Conservation (phyloP, 805 yeast species). For the Pichia thaimueangensis region DNA sequence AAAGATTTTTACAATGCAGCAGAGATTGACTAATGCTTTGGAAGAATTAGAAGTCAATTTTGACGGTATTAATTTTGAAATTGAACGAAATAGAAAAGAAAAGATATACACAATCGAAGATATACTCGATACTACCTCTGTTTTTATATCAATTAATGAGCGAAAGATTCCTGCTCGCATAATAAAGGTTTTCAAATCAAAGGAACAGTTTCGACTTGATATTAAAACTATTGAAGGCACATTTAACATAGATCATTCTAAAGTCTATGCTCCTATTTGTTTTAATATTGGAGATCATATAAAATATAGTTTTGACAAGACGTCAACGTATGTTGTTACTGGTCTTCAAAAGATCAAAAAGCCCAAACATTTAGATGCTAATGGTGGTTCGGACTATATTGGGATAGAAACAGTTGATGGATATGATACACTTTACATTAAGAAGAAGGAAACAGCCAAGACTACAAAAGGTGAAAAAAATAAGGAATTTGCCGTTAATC, state of each 20-base stretch:
- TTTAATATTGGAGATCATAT: conserved; percentile 16
- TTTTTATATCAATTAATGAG: not conserved
- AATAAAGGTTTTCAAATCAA: not conserved
- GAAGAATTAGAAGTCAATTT: not conserved
- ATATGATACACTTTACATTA: conserved; percentile 7
- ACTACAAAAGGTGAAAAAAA: not conserved
- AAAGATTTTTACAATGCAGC: not conserved
- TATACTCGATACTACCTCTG: not conserved
- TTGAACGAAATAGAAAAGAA: not conserved
- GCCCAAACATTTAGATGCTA: not conserved
- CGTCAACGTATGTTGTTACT: conserved; percentile 11
- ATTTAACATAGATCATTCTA: conserved; percentile 3
- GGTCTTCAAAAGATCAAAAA: conserved; percentile 10
- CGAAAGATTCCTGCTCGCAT: conserved; percentile 3
- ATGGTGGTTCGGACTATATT: too few relatives aligned
- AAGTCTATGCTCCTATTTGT: conserved; percentile 18
- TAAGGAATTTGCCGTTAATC: conserved; percentile 8
- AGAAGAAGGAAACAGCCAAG: not conserved
- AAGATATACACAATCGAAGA: conserved; percentile 1
- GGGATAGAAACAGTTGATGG: conserved; percentile 14
- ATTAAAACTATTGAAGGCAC: conserved; percentile 3
- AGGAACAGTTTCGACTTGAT: not conserved
- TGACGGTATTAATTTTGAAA: not conserved
- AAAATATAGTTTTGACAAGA: conserved; percentile 7
- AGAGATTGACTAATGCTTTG: not conserved